Evolutionary conservation across 192 early-diverging fungal genomes (phyloP).

Genomic region (Dispira parvispora): DNA sequence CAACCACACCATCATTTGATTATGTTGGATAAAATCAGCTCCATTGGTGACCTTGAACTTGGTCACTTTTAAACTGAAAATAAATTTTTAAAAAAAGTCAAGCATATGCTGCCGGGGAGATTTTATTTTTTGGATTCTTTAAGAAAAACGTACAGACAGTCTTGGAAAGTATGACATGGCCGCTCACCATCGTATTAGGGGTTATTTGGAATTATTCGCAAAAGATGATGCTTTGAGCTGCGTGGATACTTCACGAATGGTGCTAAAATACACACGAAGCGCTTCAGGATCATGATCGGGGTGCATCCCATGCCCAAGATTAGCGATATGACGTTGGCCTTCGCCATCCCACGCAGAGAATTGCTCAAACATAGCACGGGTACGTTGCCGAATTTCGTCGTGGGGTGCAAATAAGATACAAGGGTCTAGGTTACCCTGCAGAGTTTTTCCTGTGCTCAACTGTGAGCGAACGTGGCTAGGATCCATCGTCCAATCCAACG

Average conservation of each 20-base stretch:
- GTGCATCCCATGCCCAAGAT: constrained; percentile 93
- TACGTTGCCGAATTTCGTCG: constrained; percentile 54
- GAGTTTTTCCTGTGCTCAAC: constrained; percentile 13
- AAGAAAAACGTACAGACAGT: background rate
- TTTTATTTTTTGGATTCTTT: background rate
- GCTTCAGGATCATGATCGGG: constrained; percentile 63
- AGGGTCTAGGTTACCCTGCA: constrained; percentile 97
- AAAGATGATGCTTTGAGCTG: constrained; percentile 15
- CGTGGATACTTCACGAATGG: constrained; percentile 40
- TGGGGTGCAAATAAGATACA: constrained; percentile 56
- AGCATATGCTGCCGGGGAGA: background rate
- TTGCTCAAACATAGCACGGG: constrained; percentile 55
- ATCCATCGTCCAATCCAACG: constrained; percentile 80
- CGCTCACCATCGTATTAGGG: no score
- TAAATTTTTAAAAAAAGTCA: background rate
- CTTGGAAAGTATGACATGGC: background rate
- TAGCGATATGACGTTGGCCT: constrained; percentile 62
- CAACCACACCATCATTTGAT: no score
- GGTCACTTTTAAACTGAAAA: background rate
- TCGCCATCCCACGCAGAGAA: constrained; percentile 41
- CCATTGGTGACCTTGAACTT: background rate
- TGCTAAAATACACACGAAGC: constrained; percentile 47
- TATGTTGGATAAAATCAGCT: no score
- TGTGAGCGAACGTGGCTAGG: constrained; percentile 28
- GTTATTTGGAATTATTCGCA: no score